Conservation (phyloP, 768 basidiomycete species). For the Boletus subparvulus region DNA sequence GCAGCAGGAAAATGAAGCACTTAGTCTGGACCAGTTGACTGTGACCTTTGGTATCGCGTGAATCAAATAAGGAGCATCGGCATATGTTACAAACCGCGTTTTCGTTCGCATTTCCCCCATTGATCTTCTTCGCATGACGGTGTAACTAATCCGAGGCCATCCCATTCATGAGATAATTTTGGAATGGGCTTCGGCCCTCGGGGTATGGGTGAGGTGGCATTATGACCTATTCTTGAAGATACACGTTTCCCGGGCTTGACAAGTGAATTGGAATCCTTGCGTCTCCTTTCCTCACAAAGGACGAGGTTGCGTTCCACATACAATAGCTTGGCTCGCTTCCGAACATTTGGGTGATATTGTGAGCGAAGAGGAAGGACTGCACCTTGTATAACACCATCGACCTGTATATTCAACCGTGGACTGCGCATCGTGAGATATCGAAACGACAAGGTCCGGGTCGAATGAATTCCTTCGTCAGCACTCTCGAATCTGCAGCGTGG, state of each 20-base stretch:
- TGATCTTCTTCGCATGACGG: not conserved
- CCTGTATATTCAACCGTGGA: not conserved
- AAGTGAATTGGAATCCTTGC: not conserved
- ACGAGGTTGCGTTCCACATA: no score
- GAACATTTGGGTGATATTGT: no score
- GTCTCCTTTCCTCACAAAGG: not conserved
- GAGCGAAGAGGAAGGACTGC: not conserved
- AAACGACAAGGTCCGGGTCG: not conserved
- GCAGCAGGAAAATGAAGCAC: not conserved
- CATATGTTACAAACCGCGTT: not conserved
- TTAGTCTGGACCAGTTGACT: not conserved
- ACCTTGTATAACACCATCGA: not conserved
- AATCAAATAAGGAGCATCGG: not conserved
- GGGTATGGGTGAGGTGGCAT: not conserved
- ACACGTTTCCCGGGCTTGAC: not conserved
- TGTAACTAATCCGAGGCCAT: not conserved
- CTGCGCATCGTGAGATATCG: conserved; percentile 1
- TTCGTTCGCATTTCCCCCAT: not conserved
- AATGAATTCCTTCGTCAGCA: not conserved
- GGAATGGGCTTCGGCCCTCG: not conserved
- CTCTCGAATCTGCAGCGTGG: not conserved
- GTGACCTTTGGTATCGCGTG: not conserved
- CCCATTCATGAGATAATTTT: not conserved
- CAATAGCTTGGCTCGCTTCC: no score
- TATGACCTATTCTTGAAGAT: not conserved